A percentile compares a stretch with the other conserved stretches of the same genome.
Evolutionary conservation across 768 basidiomycete genomes (phyloP).

Genomic region (Hydnomerulius pinastri): DNA sequence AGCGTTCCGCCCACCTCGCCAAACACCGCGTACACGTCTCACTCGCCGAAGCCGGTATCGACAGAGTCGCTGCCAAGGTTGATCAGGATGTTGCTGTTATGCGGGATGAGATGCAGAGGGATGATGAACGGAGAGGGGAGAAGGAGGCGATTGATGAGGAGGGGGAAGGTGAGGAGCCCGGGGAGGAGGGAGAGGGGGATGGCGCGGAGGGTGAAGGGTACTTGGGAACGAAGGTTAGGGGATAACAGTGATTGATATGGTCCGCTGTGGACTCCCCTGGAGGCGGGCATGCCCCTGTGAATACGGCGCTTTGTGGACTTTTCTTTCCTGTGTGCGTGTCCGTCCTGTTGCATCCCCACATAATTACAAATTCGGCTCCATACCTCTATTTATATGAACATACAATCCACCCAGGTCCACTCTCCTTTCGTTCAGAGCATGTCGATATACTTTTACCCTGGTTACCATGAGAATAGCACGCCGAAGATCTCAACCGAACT

Average conservation of each 20-base stretch:
- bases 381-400: too few relatives aligned
- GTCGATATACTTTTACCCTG: too few relatives aligned
- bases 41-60: constrained; percentile 84
- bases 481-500: too few relatives aligned
- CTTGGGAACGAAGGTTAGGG: constrained; percentile 25
- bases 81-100: constrained; percentile 83
- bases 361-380: too few relatives aligned
- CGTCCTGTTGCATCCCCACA: too few relatives aligned
- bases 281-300: too few relatives aligned
- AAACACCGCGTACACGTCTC: constrained; percentile 81
- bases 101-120: constrained; percentile 74
- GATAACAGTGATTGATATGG: constrained; percentile 3
- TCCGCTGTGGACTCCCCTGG: neutral
- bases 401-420: too few relatives aligned
- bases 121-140: constrained; percentile 46
- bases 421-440: too few relatives aligned
- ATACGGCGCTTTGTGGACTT: too few relatives aligned
- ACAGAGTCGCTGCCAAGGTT: constrained; percentile 83
- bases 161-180: constrained; percentile 27
- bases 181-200: constrained; percentile 24
- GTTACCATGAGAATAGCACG: too few relatives aligned
- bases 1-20: constrained; percentile 76
- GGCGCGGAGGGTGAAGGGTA: constrained; percentile 35
- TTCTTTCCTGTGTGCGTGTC: too few relatives aligned
- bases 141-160: constrained; percentile 26